These are phyloP conservation scores for Spizellomyces sp. DNA, from an alignment of 192 early-diverging fungal species.

Conservation along the genomic window DNA sequence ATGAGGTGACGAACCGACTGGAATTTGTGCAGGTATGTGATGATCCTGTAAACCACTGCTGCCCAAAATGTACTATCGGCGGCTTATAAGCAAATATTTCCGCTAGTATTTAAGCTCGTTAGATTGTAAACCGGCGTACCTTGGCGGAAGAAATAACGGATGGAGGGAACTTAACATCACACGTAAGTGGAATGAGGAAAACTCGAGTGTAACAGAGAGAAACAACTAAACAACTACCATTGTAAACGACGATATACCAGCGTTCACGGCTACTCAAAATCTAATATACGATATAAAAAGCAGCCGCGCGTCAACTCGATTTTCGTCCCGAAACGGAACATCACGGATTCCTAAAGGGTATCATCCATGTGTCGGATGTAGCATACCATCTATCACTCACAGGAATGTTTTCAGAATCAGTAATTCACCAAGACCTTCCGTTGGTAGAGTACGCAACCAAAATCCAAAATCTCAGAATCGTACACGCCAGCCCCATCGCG, in stretches of 20 bases:
- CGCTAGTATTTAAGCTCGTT: conserved; percentile 47
- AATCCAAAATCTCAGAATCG: no score
- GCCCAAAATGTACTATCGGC: neutral
- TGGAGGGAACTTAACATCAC: conserved; percentile 53
- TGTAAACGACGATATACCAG: neutral
- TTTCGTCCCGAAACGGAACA: neutral
- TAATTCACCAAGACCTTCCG: no score
- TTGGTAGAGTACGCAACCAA: no score
- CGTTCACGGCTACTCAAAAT: conserved; percentile 10
- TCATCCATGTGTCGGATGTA: no score
- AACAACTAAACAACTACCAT: neutral
- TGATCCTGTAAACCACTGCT: conserved; percentile 6
- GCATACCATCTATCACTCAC: no score
- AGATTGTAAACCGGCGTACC: conserved; percentile 44
- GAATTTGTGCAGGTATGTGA: conserved; percentile 43
- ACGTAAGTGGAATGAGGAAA: conserved; percentile 29
- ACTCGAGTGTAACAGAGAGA: neutral
- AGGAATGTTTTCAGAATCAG: no score
- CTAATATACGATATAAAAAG: conserved; percentile 8
- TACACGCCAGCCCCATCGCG: neutral
- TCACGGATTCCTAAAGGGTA: no score
- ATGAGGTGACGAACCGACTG: conserved; percentile 53
- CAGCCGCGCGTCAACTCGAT: neutral
- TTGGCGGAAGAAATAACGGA: conserved; percentile 54
- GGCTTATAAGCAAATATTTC: neutral